Evolutionary conservation across 495 filamentous ascomycete species (phyloP), one percentile per base, ranked within the genome.

Genomic region (Podospora fimiseda): DNA sequence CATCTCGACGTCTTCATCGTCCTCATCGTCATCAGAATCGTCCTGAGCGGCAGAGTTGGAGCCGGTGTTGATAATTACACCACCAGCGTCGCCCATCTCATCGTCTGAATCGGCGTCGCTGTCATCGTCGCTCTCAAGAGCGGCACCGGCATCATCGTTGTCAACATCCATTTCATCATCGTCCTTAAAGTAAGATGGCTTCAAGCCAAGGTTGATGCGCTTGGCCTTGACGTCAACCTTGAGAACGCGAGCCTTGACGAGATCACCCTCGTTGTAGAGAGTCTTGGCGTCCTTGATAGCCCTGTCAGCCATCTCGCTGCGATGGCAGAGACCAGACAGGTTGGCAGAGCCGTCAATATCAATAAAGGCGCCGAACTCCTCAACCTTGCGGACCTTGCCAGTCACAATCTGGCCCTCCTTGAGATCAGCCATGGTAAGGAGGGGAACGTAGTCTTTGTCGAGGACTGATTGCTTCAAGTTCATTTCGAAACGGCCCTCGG

Each of bases 331-430:
- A 47, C 93, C 93, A 53, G 89, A 94, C 52, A 97, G 80, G 59
- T 94, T 93, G 36, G 74, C 67, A 21, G 90, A 92, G 30, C 82
- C 77, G 70, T 96, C 90, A 27, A 98, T 72, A 46, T 90, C 82
- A 60, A 98, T 87, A 69, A 97, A 97, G 8, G 90, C 91, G 62
- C 93, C 93, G 61, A 88, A 97, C 16, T 95, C 87, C 63, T 94
- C 89, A 2, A 96, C 89, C 68, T 94, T 94, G 51, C 90, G 83
- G 48, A 98, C 78, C 61, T 88, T 94, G 27, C 91, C 93, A 11
- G 87, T 94, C 21, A 98, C 75, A 18, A 87, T 71, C 64, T 91
- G 87, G 3, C 90, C 92, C 49, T 75, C 74, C 65, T 84, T 81
- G 42, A 96, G 72, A 57, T 95, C 87, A 22, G 76, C 72, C 54